Percentiles rank a stretch among this genome's conserved stretches.
phyloP scores from a whole-genome alignment of 164 flowering plant species.

The Tetracentron sinense region DNA sequence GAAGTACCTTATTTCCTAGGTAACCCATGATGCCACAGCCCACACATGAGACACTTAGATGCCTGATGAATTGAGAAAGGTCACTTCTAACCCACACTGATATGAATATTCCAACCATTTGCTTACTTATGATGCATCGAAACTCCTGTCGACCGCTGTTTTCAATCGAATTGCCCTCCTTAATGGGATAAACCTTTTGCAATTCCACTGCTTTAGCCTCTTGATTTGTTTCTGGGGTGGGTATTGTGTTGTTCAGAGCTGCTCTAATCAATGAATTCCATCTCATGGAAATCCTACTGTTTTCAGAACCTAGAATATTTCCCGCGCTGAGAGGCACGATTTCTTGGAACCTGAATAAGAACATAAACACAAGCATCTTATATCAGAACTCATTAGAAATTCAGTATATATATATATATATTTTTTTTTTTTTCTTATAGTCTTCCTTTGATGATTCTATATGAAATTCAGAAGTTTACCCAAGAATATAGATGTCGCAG shows the following conservation, averaged over 20 bases:
- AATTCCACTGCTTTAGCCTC: constrained; percentile 8
- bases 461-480: constrained; percentile 23
- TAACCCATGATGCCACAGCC: constrained; percentile 84
- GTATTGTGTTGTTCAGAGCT: constrained; percentile 45
- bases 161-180: constrained; percentile 11
- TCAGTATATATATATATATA: not conserved
- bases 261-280: constrained; percentile 65
- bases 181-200: constrained; percentile 17
- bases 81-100: constrained; percentile 61
- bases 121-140: constrained; percentile 57
- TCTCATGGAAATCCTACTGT: constrained; percentile 39
- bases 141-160: constrained; percentile 27
- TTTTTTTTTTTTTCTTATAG: too few species aligned
- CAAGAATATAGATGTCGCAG: constrained; percentile 35
- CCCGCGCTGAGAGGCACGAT: constrained; percentile 59
- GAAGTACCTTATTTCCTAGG: constrained; percentile 67
- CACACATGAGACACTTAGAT: constrained; percentile 60
- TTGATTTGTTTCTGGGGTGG: constrained; percentile 4
- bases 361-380: not conserved
- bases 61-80: constrained; percentile 36
- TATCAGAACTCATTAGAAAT: not conserved
- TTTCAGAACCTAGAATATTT: constrained; percentile 56
- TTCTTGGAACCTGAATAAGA: constrained; percentile 64
- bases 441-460: not conserved
- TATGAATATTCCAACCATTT: constrained; percentile 72